phyloP scores from a whole-genome alignment of 179 eudicot species.

The Silene noctiflora region DNA sequence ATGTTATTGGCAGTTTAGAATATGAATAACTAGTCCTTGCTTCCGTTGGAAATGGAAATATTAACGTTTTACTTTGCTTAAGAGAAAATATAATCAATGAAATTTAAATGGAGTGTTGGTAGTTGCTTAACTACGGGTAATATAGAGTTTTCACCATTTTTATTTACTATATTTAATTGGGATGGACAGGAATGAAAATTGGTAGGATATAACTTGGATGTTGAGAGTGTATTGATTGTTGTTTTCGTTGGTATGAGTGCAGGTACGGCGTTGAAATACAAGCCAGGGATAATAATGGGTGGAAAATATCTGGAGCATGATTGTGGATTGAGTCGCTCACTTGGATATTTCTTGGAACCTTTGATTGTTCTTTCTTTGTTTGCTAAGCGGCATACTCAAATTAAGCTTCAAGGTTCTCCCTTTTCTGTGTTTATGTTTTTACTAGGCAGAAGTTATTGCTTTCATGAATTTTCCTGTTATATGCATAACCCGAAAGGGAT shows the following conservation, averaged over 20 bases:
- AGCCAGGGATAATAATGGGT: slow-evolving; percentile 81
- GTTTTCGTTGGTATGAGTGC: neutral
- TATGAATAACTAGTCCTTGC: too few relatives aligned
- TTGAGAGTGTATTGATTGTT: neutral
- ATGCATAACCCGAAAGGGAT: neutral
- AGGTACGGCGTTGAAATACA: slow-evolving; percentile 92
- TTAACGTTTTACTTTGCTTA: too few relatives aligned
- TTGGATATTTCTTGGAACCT: slow-evolving; percentile 87
- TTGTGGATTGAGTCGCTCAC: slow-evolving; percentile 64
- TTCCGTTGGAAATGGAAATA: too few relatives aligned
- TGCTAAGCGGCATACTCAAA: slow-evolving; percentile 71
- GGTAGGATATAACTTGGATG: neutral
- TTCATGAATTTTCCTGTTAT: neutral
- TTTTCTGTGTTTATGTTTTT: neutral
- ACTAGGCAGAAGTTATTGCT: neutral
- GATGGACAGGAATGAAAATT: neutral
- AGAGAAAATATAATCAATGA: too few relatives aligned
- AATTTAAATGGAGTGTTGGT: too few relatives aligned
- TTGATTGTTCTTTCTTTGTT: slow-evolving; percentile 70
- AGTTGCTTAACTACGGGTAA: too few relatives aligned
- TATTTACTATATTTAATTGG: too few relatives aligned
- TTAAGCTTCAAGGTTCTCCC: slow-evolving; percentile 63
- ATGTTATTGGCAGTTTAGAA: too few relatives aligned
- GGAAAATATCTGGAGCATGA: slow-evolving; percentile 67
- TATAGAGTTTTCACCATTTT: too few relatives aligned